Base-by-base conservation (phyloP, 2,329 filamentous ascomycete genomes). In the Stachybotrys chartarum region DNA sequence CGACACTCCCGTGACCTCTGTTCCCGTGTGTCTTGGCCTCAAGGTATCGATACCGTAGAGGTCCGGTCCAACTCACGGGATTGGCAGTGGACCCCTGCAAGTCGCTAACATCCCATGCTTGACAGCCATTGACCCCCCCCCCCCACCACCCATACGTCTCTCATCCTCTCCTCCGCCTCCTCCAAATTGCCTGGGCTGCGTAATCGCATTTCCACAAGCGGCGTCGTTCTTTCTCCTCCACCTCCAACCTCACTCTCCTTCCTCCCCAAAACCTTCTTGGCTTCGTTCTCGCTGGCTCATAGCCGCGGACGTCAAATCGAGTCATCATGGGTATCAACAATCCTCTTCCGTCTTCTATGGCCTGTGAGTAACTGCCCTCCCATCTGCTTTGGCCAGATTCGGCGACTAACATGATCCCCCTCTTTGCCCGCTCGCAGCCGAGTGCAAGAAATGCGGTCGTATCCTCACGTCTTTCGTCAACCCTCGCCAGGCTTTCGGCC, bases 381-480 rank as follows among this genome's bases (percentile, higher is more conserved):
- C 55, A 44, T 46, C 49, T 50, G 46, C 49, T 35, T 53, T 10
- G 51, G 42, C 45, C 16, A 11, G 16, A 16, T 30, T 57, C 59
- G 54, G 30, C 32, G 30, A 45, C 52, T 56, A 52, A 57, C 59
- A 62, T 50, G 58, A 53, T 54, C 51, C 51, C 50, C 49, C 42
- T 24, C 45, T 35, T 30, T 52, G 7, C 12, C 11, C n/a, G 12
- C 11, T 45, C 39, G 63, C 73, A 97, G 93, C 91, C 78, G 94
- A 99, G 78, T 97, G 94, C 77, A 94, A 88, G 73, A 99, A 99
- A 76, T 94, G 91, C 70, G 89, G 89, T 69, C 96, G 96, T 79
- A 97, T 97, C 67, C 83, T 99, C 63, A 84, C 89, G 50, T 96
- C 92, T 12, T 99, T 99, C 71, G 83, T 97, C 70, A 94, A 97